A percentile compares a stretch with the other conserved stretches of the same genome.
Conservation (phyloP, 2,329 filamentous ascomycete genomes). For the Fusarium piperis region DNA sequence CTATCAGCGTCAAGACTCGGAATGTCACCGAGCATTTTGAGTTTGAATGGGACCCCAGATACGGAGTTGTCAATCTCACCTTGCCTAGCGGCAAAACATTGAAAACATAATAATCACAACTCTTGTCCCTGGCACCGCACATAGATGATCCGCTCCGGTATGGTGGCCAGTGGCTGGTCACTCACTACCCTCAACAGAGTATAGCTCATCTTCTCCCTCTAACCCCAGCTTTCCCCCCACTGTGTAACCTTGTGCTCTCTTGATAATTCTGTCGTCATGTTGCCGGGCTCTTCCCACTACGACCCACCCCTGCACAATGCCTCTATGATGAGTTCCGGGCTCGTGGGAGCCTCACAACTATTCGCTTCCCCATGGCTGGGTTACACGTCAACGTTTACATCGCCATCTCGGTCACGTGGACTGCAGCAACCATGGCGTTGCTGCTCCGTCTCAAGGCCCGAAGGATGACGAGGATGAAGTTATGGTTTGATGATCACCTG, state of each 20-base stretch:
- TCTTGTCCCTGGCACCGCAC: neutral
- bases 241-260: neutral
- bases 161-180: neutral
- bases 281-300: neutral
- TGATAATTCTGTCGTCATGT: neutral
- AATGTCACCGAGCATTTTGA: no score
- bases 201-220: neutral
- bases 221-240: neutral
- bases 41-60: no score
- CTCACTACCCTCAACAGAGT: neutral
- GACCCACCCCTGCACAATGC: neutral
- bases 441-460: conserved; percentile 29
- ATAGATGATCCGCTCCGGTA: neutral
- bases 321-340: neutral
- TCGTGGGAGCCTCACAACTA: neutral
- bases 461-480: conserved; percentile 30
- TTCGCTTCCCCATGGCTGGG: conserved; percentile 30
- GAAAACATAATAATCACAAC: neutral
- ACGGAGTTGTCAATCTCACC: no score
- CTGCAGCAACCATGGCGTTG: conserved; percentile 23
- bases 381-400: conserved; percentile 34
- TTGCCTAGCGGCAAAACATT: no score
- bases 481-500: conserved; percentile 40
- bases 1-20: no score
- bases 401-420: conserved; percentile 31